Evolutionary conservation across 805 yeast genomes (phyloP), one percentile per base, ranked within the genome.

Genomic region (Lachancea cidri): DNA sequence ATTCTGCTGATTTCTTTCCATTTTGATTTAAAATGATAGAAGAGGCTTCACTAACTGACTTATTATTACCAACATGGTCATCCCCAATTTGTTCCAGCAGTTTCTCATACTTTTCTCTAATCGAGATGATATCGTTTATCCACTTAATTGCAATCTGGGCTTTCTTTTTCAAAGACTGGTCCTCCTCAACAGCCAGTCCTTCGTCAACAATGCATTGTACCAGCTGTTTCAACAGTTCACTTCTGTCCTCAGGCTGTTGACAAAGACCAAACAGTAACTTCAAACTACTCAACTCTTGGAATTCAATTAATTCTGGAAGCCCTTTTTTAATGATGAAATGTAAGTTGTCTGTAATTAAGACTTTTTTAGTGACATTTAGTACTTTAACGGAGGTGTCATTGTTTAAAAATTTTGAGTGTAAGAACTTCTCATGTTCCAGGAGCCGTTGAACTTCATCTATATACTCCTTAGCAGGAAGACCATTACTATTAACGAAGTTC

Each of bases 61-160:
- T 77, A 38, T 72, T 74, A 27, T 83, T 48, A 1, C 67, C 62
- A 2, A 65, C 59, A 50, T 83, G 77, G 34, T 65, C 68, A 2
- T 65, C 65, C 48, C 81, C 78, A 2, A 83, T 66, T 5, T 60
- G 57, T 17, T 66, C 62, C 20, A 78, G 60, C 2, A 88, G 66
- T 2, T 35, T 22, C 29, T 72, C 74, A 50, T 76, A 77, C 43
- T 76, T 76, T 4, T 64, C 65, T 48, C 75, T 80, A 43, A 77
- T 64, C 8, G 56, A 60, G 8, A 85, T 57, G 3, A 85, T 70
- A 20, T 73, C 67, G 33, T 75, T 75, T 7, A 85, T 73, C 91
- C 94, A 88, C 39, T 70, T 68, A 2, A 76, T 69, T 0, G 95
- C 93, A 49, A 38, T 68, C 64, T 6, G 80, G 60, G 43, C 72